Conservation (phyloP, 1,284 basidiomycete genomes). For the Boletus calvinii region DNA sequence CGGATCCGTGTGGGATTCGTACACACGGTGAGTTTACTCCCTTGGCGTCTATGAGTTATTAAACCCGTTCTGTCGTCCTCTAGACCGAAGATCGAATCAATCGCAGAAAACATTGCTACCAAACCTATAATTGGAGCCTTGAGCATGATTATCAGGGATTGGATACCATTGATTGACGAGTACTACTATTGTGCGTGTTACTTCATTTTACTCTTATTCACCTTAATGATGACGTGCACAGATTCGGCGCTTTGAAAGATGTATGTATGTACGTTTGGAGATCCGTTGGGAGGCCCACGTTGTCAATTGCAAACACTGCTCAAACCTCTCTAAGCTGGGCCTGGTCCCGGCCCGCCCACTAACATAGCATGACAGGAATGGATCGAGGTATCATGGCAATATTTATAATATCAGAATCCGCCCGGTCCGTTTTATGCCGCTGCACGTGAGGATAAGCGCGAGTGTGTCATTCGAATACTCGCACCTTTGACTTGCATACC, state of each 20-base stretch:
- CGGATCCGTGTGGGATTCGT: constrained; percentile 86
- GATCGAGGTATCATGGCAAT: neutral
- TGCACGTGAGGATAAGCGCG: neutral
- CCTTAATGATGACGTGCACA: constrained; percentile 24
- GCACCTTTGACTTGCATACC: neutral
- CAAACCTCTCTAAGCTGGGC: neutral
- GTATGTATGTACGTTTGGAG: constrained; percentile 4
- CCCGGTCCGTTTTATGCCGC: neutral
- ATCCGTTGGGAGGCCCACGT: constrained; percentile 1
- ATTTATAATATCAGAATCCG: constrained; percentile 1
- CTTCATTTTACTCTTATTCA: neutral
- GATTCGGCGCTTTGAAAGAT: constrained; percentile 51
- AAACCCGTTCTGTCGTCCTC: constrained; percentile 3
- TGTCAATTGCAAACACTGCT: neutral
- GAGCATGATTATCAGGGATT: constrained; percentile 80
- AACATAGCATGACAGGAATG: neutral
- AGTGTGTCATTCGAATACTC: neutral
- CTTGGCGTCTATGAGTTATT: constrained; percentile 2
- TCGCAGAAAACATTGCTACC: constrained; percentile 58
- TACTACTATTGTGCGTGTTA: constrained; percentile 85
- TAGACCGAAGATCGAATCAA: constrained; percentile 73
- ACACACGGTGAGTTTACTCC: constrained; percentile 60
- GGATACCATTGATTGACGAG: constrained; percentile 92
- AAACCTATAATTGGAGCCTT: constrained; percentile 76
- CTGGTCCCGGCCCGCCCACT: neutral